A percentile compares a stretch with the other conserved stretches of the same genome.
Evolutionary conservation across 1,139 yeast species (phyloP).

Genomic region (Geotrichum candidum): DNA sequence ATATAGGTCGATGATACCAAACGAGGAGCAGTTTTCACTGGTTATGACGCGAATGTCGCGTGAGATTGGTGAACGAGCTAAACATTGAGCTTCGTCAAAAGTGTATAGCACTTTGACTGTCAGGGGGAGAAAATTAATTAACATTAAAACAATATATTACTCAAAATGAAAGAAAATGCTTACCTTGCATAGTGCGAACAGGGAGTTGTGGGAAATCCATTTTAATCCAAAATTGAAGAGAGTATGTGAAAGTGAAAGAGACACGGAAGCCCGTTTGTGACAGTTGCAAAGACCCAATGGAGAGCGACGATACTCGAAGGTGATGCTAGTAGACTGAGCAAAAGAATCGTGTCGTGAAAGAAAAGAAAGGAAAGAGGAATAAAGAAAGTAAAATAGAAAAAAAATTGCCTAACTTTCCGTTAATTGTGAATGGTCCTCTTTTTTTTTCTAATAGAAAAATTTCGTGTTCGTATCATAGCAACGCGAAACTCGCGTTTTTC

Average conservation of each 20-base stretch:
- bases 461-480: constrained; percentile 6
- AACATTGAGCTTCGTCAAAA: constrained; percentile 31
- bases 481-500: constrained; percentile 3
- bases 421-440: background rate
- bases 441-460: background rate
- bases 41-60: constrained; percentile 27
- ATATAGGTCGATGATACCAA: constrained; percentile 34
- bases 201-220: constrained; percentile 14
- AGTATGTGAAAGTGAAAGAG: background rate
- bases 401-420: background rate
- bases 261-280: background rate
- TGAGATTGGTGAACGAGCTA: constrained; percentile 30
- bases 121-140: background rate
- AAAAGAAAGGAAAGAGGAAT: background rate
- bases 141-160: background rate
- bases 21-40: constrained; percentile 22
- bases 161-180: constrained; percentile 3
- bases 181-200: constrained; percentile 24
- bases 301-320: background rate
- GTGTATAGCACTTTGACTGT: constrained; percentile 36
- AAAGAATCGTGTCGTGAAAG: background rate
- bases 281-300: background rate
- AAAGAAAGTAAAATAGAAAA: background rate
- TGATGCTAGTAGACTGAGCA: background rate
- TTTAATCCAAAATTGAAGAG: background rate